These are phyloP conservation scores for Harringtonia aguacate DNA, from an alignment of 2,329 filamentous ascomycete genomes.

Conservation along the genomic window DNA sequence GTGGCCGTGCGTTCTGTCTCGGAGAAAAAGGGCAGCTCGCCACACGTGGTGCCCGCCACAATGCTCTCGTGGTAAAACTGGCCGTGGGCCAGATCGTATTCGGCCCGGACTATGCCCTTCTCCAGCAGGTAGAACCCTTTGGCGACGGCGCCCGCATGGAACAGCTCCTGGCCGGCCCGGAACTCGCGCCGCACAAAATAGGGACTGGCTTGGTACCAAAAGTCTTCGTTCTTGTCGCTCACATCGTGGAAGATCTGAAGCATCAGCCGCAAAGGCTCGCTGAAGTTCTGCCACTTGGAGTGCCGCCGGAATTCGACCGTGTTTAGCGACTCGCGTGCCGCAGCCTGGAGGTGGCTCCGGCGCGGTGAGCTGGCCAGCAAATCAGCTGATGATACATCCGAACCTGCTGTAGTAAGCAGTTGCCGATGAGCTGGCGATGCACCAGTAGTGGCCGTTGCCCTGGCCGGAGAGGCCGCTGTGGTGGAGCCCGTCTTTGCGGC, in stretches of 20 bases:
- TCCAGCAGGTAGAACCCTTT: slow-evolving; percentile 87
- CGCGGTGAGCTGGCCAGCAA: slow-evolving; percentile 67
- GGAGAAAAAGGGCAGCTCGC: slow-evolving; percentile 92
- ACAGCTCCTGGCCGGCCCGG: slow-evolving; percentile 60
- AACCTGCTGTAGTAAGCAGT: slow-evolving; percentile 28
- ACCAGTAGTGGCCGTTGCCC: background rate
- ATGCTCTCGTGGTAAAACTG: slow-evolving; percentile 75
- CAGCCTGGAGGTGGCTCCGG: slow-evolving; percentile 63
- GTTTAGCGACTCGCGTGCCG: slow-evolving; percentile 64
- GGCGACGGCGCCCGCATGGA: slow-evolving; percentile 64
- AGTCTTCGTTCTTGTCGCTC: slow-evolving; percentile 80
- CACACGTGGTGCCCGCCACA: slow-evolving; percentile 87
- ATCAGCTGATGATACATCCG: slow-evolving; percentile 23
- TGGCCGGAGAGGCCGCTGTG: background rate
- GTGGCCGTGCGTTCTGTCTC: slow-evolving; percentile 82
- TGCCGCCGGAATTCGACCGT: slow-evolving; percentile 50
- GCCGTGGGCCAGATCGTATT: slow-evolving; percentile 87
- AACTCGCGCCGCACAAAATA: slow-evolving; percentile 68
- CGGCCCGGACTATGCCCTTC: slow-evolving; percentile 75
- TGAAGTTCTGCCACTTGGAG: slow-evolving; percentile 73
- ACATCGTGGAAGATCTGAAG: slow-evolving; percentile 91
- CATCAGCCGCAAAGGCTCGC: slow-evolving; percentile 82
- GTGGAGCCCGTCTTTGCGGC: background rate
- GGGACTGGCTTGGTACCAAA: slow-evolving; percentile 73
- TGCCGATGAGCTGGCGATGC: slow-evolving; percentile 23